These are phyloP conservation scores for Ascoidea asiatica DNA, from an alignment of 805 yeast species.

Conservation along the genomic window DNA sequence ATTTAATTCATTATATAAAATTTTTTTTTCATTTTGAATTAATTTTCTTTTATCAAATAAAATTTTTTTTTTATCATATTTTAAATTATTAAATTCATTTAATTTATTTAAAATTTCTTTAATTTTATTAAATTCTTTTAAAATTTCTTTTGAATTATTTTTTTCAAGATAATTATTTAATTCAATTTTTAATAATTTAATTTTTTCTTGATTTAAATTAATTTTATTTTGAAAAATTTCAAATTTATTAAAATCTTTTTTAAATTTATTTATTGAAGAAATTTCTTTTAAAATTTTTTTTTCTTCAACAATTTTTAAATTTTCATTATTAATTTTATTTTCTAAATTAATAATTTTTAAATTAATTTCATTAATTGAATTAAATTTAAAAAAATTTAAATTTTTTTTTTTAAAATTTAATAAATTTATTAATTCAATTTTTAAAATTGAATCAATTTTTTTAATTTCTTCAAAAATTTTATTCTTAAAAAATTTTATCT, in stretches of 20 bases:
- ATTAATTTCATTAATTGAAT: constrained; percentile 56
- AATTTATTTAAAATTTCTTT: constrained; percentile 61
- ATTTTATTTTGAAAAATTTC: constrained; percentile 67
- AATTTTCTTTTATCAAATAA: constrained; percentile 54
- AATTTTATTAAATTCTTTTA: constrained; percentile 51
- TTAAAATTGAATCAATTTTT: neutral
- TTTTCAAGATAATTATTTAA: constrained; percentile 40
- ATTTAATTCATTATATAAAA: constrained; percentile 50
- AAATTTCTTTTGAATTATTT: constrained; percentile 35
- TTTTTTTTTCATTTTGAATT: constrained; percentile 55
- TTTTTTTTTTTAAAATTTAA: too few relatives aligned
- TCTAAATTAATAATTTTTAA: constrained; percentile 54
- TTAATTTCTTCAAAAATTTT: too few relatives aligned
- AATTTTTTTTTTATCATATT: constrained; percentile 51
- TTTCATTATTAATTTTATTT: constrained; percentile 61
- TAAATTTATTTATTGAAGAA: constrained; percentile 65
- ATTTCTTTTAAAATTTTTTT: constrained; percentile 75
- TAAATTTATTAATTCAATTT: too few relatives aligned
- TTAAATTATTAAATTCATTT: constrained; percentile 41
- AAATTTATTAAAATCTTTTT: constrained; percentile 62
- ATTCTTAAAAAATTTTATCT: too few relatives aligned
- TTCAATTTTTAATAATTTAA: constrained; percentile 59
- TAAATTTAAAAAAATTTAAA: constrained; percentile 27
- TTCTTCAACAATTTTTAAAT: constrained; percentile 82
- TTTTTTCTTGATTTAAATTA: constrained; percentile 65